Base-by-base conservation (phyloP, 2,329 filamentous ascomycete species). In the Tolypocladium tropicale region DNA sequence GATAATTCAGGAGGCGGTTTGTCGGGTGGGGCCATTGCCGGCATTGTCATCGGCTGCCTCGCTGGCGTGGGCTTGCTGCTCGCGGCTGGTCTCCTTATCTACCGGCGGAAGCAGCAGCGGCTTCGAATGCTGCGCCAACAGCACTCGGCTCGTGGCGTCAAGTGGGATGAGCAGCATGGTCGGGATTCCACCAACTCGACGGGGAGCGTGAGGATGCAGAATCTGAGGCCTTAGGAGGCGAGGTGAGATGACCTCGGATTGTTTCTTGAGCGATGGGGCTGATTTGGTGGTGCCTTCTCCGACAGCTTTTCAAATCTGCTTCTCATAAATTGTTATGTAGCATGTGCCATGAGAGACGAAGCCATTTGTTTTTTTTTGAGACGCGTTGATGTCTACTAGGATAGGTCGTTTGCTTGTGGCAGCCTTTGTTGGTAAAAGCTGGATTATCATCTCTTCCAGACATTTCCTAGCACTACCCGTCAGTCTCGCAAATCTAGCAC, bases 21-120 rank as follows among this genome's bases (percentile, higher is more conserved):
- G 12, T 85, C 83, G 16, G 82, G 82, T 23, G 88, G 87, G 46
- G 80, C 82, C 23, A 90, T 92, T 64, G 89, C 88, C 3, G 89
- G 88, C 1, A 85, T 89, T 57, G 86, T 88, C 2, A 76, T 92
- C 58, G 89, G 89, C 34, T 79, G 83, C 3, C 69, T 93, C 10
- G 74, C 81, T 11, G 88, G 83, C 48, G 78, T 83, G 5, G 76
- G 78, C 1, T 67, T 89, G 11, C 67, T 91, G 10, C 76, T 78
- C n/a, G 81, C 76, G 1, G 73, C 85, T 1, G 72, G 82, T 34
- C 78, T 88, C 62, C 70, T 87, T 49, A 79, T 87, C 60, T 68
- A 70, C 63, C 62, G 72, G 3, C 65, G 67, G 21, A 71, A 62
- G 57, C 63, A 66, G 53, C 61, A 65, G 60, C 58, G 60, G 0